phyloP scores from a whole-genome alignment of 2,329 filamentous ascomycete genomes.

The Dactylonectria estremocensis region DNA sequence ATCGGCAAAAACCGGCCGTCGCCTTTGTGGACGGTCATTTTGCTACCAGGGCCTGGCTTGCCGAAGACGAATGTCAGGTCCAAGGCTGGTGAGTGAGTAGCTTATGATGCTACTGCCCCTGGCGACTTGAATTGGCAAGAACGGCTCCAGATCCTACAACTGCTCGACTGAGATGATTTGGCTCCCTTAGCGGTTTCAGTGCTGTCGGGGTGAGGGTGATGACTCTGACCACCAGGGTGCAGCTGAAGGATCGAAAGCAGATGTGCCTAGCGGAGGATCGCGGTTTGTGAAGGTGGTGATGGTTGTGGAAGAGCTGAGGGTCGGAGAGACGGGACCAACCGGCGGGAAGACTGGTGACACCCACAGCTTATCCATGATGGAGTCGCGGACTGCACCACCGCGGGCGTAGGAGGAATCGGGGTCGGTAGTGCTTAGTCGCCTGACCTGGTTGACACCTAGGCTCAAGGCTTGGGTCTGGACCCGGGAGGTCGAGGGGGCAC shows the following conservation, averaged over 20 bases:
- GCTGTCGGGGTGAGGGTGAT: not conserved
- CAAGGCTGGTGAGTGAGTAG: too few species aligned
- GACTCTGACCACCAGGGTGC: conserved; percentile 42
- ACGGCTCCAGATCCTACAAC: too few species aligned
- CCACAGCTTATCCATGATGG: conserved; percentile 46
- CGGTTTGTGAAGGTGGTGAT: conserved; percentile 29
- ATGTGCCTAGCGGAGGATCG: conserved; percentile 42
- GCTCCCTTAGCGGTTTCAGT: not conserved
- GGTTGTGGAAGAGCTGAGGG: conserved; percentile 20
- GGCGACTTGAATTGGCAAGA: too few species aligned
- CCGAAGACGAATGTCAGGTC: too few species aligned
- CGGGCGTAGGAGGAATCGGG: conserved; percentile 32
- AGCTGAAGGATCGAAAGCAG: conserved; percentile 38
- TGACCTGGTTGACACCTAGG: conserved; percentile 32
- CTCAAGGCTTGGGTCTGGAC: conserved; percentile 25
- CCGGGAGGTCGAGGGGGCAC: conserved; percentile 27
- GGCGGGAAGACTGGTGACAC: conserved; percentile 22
- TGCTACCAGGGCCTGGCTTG: too few species aligned
- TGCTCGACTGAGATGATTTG: too few species aligned
- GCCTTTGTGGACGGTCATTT: too few species aligned
- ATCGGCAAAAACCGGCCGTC: too few species aligned
- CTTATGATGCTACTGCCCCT: too few species aligned
- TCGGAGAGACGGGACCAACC: conserved; percentile 24
- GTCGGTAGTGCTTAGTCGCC: conserved; percentile 38
- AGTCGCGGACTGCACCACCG: conserved; percentile 38